Base-by-base conservation (phyloP, 192 early-diverging fungal species). In the Mortierella claussenii region DNA sequence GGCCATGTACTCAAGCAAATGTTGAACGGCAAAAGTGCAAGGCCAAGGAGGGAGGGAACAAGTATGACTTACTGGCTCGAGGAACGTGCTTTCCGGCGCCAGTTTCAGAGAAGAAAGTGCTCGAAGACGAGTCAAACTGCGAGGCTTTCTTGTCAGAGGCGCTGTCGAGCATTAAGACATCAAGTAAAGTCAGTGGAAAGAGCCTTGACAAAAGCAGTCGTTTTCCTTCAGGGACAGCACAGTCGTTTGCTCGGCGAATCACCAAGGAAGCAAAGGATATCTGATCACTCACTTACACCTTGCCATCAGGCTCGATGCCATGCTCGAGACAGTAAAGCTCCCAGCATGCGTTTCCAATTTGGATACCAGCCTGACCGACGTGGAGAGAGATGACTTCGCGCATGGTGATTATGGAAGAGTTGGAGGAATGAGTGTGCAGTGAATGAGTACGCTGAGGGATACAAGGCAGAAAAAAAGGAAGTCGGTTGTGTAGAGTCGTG, bases 281-380 rank as follows among this genome's bases (percentile, higher is more conserved):
- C n/a, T n/a, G n/a, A n/a, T n/a, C n/a, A n/a, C n/a, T n/a, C 5
- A 33, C 73, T 55, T 76, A 76, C 73, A 96, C 86, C 59, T 85
- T 86, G 70, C 97, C 97, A 80, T 98, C 97, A 66, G 97, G 95
- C 78, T 93, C 89, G 79, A 99, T 96, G 65, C 96, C 96, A 87
- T 99, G 98, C 83, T 99, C 98, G 50, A 91, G 86, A 75, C 89
- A 94, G 84, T 90, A 92, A 84, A 99, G 93, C 86, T 99, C 98
- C 98, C 98, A 99, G 86, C 98, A 99, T 88, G 96, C 95, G 89
- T 98, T 98, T 93, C 98, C 98, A 78, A 99, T 99, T 83, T 99
- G 98, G 82, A 99, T 95, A 98, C 98, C 98, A 79, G 98, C 98
- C 85, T 90, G 89, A 69, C 90, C 90, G 82, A 91, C 89, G 82